Evolutionary conservation across 2,329 filamentous ascomycete species (phyloP).

Genomic region (Exophiala aquamarina): DNA sequence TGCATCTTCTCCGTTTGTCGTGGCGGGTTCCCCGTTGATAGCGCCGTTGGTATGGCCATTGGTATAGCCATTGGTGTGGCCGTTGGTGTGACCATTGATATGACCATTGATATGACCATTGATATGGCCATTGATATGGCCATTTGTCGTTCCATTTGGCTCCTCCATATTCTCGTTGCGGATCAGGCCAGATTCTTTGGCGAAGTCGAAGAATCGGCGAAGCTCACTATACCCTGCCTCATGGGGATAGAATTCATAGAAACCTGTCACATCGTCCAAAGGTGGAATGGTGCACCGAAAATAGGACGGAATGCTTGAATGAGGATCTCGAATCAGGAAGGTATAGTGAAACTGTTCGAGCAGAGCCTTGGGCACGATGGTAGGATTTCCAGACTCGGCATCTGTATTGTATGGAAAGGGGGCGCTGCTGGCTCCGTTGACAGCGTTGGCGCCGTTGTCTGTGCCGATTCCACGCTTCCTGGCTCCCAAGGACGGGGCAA

Average conservation of each 20-base stretch:
- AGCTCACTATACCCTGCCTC: conserved; percentile 93
- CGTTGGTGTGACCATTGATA: background rate
- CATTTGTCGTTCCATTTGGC: conserved; percentile 29
- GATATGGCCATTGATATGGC: conserved; percentile 18
- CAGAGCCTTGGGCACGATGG: conserved; percentile 72
- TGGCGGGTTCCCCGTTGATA: conserved; percentile 38
- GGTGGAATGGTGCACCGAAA: conserved; percentile 93
- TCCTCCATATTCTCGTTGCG: conserved; percentile 62
- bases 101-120: conserved; percentile 11
- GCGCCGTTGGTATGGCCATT: conserved; percentile 9
- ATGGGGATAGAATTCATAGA: conserved; percentile 78
- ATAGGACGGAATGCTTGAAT: conserved; percentile 86
- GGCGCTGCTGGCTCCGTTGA: conserved; percentile 26
- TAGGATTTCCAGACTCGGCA: conserved; percentile 73
- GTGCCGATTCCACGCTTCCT: conserved; percentile 63
- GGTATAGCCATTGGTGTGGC: conserved; percentile 24
- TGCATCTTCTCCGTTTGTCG: too few relatives aligned
- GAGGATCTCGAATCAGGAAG: conserved; percentile 95
- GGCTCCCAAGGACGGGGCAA: conserved; percentile 73
- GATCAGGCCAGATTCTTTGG: conserved; percentile 67
- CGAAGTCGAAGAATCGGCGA: conserved; percentile 81
- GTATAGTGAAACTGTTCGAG: conserved; percentile 87
- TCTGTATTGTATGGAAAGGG: conserved; percentile 61
- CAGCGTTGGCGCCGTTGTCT: conserved; percentile 13
- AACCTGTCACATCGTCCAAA: conserved; percentile 77